Evolutionary conservation across 176 grass and related monocot species (phyloP).

Genomic region (Phyllostachys edulis): DNA sequence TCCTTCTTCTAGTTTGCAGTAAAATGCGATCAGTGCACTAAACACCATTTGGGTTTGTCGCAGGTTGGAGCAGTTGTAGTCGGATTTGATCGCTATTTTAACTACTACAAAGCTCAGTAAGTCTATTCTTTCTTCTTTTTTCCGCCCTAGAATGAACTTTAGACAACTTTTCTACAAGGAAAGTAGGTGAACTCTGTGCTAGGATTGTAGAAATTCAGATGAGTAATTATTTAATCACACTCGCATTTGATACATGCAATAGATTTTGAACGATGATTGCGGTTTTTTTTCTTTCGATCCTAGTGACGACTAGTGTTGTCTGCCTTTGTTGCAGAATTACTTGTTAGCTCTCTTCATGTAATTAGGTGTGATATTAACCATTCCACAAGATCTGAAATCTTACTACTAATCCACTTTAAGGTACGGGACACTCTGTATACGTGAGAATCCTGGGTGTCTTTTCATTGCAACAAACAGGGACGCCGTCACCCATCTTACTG

Average conservation of each 20-base stretch:
- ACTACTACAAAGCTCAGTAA: conserved; percentile 99
- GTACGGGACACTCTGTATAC: conserved; percentile 89
- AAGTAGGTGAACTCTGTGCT: not conserved
- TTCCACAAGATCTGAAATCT: not conserved
- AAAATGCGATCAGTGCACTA: not conserved
- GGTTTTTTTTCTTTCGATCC: not conserved
- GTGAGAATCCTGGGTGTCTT: conserved; percentile 94
- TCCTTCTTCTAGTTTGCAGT: not conserved
- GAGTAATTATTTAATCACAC: not conserved
- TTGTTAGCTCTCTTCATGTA: not conserved
- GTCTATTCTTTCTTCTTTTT: conserved; percentile 26
- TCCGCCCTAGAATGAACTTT: not conserved
- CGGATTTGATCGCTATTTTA: conserved; percentile 95
- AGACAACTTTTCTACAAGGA: no score
- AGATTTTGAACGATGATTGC: not conserved
- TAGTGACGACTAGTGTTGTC: not conserved
- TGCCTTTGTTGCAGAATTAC: not conserved
- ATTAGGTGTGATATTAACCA: not conserved
- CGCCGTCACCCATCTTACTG: conserved; percentile 96
- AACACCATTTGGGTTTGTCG: conserved; percentile 25
- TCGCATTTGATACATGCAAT: not conserved
- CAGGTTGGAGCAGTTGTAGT: conserved; percentile 98
- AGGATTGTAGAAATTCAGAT: conserved; percentile 10
- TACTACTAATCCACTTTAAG: conserved; percentile 31
- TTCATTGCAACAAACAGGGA: conserved; percentile 97